Base-by-base conservation (phyloP, 306 rosid genomes). In the Casuarina equisetifolia region DNA sequence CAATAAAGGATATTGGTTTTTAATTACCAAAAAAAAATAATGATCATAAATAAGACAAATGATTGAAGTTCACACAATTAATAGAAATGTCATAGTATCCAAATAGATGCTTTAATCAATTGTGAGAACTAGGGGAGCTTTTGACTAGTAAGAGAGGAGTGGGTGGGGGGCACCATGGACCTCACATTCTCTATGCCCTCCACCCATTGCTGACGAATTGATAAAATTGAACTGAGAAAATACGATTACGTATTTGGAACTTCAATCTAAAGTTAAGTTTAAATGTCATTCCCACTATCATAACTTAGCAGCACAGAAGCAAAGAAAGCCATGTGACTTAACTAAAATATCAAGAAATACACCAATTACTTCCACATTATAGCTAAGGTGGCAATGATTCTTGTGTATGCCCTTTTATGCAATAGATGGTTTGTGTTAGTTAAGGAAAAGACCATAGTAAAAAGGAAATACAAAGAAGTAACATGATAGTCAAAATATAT, bases 271-370 rank as follows among this genome's bases (percentile, higher is more conserved):
- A 12, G 69, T 38, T 62, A 43, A 62, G 64, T 44, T 35, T 19
- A 62, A 35, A 35, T 62, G 44, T 7, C 42, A 11, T 61, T 62
- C 15, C n/a, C 17, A 15, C 8, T 7, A 62, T 35, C 4, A 7
- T 32, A 62, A 79, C 42, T 52, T 19, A 13, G 73, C 6, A 71
- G 61, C 59, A 43, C 17, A 9, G 7, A 62, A 76, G 42, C 35
- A 76, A 71, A 39, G 57, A 69, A 75, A 42, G 32, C 75, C 53
- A 76, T 70, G 50, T 11, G 9, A 67, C 49, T 42, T 3, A 67
- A 13, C 58, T 52, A 42, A 49, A 42, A 67, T 67, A 8, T 67
- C 69, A 62, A 49, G 19, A 17, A 54, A 54, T 19, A 63, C 38
- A 58, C 20, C 9, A 9, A 19, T 58, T 9, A 11, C 16, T 36